phyloP scores from a whole-genome alignment of 2,329 filamentous ascomycete species.

The Verticillium nubilum region DNA sequence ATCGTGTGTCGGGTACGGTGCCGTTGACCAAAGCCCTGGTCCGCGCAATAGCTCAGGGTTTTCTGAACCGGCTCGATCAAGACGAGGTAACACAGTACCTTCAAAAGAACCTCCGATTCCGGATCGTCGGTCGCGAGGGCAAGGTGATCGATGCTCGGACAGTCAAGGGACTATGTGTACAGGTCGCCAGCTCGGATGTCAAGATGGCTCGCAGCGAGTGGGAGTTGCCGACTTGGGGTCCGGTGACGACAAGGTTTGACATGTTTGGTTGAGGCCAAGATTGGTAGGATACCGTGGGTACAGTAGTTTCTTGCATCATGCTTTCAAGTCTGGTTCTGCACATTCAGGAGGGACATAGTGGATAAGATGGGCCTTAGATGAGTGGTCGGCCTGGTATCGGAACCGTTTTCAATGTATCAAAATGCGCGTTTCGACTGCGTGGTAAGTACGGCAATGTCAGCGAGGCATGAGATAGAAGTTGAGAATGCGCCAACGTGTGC shows the following conservation, averaged over 20 bases:
- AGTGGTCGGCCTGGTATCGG: no score
- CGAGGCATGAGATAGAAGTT: no score
- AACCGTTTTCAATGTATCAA: background rate
- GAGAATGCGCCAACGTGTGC: no score
- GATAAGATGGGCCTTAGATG: background rate
- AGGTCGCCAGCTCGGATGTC: slow-evolving; percentile 31
- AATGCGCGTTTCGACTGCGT: no score
- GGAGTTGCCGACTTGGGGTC: slow-evolving; percentile 32
- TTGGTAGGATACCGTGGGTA: background rate
- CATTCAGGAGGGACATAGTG: background rate
- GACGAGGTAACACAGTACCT: slow-evolving; percentile 35
- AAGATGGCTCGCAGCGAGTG: slow-evolving; percentile 22
- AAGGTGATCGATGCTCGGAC: slow-evolving; percentile 16
- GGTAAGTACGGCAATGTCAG: no score
- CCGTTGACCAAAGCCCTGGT: slow-evolving; percentile 46
- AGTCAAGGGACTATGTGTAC: slow-evolving; percentile 27
- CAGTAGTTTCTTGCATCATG: background rate
- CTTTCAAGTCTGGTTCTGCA: background rate
- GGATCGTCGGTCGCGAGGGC: slow-evolving; percentile 23
- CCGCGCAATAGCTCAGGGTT: slow-evolving; percentile 30
- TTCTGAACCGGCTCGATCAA: slow-evolving; percentile 30
- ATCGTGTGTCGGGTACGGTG: slow-evolving; percentile 40
- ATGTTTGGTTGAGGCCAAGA: background rate
- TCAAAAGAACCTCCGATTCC: slow-evolving; percentile 26
- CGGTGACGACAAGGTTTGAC: slow-evolving; percentile 12